Evolutionary conservation across 2,329 filamentous ascomycete species (phyloP).

Genomic region (Fusarium cicatricum): DNA sequence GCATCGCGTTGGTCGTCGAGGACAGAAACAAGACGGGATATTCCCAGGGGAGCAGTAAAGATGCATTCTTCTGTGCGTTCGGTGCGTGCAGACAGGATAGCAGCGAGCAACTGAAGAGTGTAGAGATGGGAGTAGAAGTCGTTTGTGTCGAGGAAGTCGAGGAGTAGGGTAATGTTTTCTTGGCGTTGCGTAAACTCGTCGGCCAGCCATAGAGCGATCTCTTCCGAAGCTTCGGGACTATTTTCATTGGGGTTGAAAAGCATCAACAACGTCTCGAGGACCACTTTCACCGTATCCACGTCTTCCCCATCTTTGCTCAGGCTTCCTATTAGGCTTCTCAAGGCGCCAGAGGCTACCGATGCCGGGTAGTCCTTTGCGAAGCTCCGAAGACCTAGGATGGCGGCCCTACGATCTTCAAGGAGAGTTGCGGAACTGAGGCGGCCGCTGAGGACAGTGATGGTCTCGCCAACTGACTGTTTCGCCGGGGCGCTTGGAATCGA

Average conservation of each 20-base stretch:
- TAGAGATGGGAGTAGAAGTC: constrained; percentile 95
- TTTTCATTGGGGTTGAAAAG: constrained; percentile 77
- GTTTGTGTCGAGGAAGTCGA: constrained; percentile 85
- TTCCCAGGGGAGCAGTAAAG: constrained; percentile 85
- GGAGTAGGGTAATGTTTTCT: constrained; percentile 91
- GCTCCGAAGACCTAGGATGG: constrained; percentile 90
- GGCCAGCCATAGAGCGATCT: constrained; percentile 94
- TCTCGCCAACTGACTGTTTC: constrained; percentile 95
- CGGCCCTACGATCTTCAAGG: constrained; percentile 91
- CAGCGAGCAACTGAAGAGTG: constrained; percentile 85
- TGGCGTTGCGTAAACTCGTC: constrained; percentile 98
- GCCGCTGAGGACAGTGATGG: constrained; percentile 88
- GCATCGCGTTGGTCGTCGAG: constrained; percentile 88
- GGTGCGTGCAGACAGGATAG: constrained; percentile 84
- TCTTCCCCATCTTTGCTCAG: constrained; percentile 90
- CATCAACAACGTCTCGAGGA: constrained; percentile 94
- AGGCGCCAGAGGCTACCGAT: constrained; percentile 91
- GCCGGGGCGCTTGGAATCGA: constrained; percentile 78
- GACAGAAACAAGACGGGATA: constrained; percentile 82
- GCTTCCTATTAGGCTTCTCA: constrained; percentile 86
- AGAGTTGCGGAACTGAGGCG: constrained; percentile 89
- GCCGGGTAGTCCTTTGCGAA: constrained; percentile 97
- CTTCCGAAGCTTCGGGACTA: constrained; percentile 92
- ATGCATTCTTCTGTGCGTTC: constrained; percentile 96
- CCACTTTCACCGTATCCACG: constrained; percentile 94